Base-by-base conservation (phyloP, 305 asterid genomes). In the Petunia hybrid region DNA sequence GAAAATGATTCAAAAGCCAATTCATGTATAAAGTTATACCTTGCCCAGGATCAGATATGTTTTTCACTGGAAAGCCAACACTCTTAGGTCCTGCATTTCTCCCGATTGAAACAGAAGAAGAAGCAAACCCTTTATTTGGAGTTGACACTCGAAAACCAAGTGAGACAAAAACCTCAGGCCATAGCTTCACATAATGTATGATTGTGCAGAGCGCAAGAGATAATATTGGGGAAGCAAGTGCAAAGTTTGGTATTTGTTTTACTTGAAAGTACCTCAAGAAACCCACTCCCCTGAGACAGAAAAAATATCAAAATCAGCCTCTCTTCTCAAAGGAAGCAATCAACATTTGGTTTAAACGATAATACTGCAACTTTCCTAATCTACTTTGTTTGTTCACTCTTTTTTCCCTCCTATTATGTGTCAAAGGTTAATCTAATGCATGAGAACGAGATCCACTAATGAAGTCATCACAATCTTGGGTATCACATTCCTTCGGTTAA, bases 181-280 rank as follows among this genome's bases (percentile, higher is more conserved):
- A 90, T 64, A 76, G 82, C 91, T 92, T 92, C 89, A 88, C 92
- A 74, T 89, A 93, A 87, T 91, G 84, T 82, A 87, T 56, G 63
- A 94, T 87, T 71, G 99, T 90, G 88, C 87, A 90, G 82, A 92
- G 83, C 35, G 99, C 92, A 79, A 92, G 90, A 64, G 90, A 92
- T 83, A 96, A 81, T 86, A 94, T 87, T 78, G 99, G 99, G 41
- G 95, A 89, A 79, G 97, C 98, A 82, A 94, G 97, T 73, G 91
- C 91, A 81, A 97, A 94, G 86, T 97, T 97, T 40, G 99, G 98
- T 81, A 94, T 84, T 90, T 94, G 99, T 84, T 91, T 94, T 76
- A 91, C 85, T 87, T 92, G 93, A 83, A 97, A 97, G 86, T 97
- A 97, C 89, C 85, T 89, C 80, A 96, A 89, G 87, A 96, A 93